Base-by-base conservation (phyloP, 192 early-diverging fungal genomes). In the Ambispora gerdemannii region DNA sequence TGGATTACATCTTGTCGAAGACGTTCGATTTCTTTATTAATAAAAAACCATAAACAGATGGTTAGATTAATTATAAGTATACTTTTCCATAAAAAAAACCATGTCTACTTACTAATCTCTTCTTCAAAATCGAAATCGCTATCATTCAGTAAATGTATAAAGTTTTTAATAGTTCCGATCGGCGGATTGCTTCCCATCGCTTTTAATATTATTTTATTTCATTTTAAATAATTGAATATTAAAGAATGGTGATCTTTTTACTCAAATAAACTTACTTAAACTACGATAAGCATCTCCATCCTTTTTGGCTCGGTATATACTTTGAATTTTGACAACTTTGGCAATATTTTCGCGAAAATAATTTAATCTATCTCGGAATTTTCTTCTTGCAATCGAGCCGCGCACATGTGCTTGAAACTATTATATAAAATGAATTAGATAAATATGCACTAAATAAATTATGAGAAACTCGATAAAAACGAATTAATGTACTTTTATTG, bases 121-220 rank as follows among this genome's bases (percentile, higher is more conserved):
- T 95, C 91, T 73, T 98, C 94, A 71, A 96, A 93, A 66, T 98
- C 96, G 67, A 90, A 84, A 65, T 93, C 92, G 19, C 84, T 91
- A 76, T 95, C 91, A 61, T 96, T 93, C 52, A 98, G 84, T 52
- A 98, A 77, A 68, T 95, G 88, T 30, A 94, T 80, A 70, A 95
- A 98, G 20, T 83, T 88, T 63, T 94, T 92, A 19, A 99, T 79
- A 2, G 88, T 89, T 6, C 88, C 86, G 24, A 93, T 81, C 0
- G 94, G 83, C 30, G 95, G 93, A 67, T 89, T 96, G 66, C 84
- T 83, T 66, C 88, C 90, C 0, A 87, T 81, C 0, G 85, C 82
- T 84, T 43, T 47, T 30, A 24, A 24, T 43, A 43, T 43, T 10
- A 43, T 6, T 43, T 10, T 43, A 43, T 43, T 43, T 6, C 7